Conservation (phyloP, 1,284 basidiomycete species). For the Irpex lacteus region DNA sequence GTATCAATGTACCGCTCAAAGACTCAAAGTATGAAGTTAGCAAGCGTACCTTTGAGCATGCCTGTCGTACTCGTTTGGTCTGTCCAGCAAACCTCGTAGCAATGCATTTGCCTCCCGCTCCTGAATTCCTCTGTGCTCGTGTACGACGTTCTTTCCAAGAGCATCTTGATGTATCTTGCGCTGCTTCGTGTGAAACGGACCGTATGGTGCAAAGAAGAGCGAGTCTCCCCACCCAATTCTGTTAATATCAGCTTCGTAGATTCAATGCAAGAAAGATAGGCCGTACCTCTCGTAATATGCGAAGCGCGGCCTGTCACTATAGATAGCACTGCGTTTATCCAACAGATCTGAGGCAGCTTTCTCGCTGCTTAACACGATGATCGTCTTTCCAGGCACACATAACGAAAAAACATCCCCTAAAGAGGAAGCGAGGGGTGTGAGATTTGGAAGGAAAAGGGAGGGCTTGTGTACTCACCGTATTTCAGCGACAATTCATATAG, state of each 20-base stretch:
- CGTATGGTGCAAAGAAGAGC: background rate
- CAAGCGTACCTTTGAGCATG: background rate
- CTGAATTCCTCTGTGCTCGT: background rate
- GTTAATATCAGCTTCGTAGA: background rate
- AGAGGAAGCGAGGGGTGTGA: too few relatives aligned
- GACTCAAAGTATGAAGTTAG: background rate
- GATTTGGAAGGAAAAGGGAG: background rate
- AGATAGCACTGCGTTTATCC: slow-evolving; percentile 12
- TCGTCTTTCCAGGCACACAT: background rate
- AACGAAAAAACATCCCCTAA: slow-evolving; percentile 7
- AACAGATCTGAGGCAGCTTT: slow-evolving; percentile 10
- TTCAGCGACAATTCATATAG: background rate
- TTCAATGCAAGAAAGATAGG: too few relatives aligned
- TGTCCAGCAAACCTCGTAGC: background rate
- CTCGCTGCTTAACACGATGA: slow-evolving; percentile 5
- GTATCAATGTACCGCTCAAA: background rate
- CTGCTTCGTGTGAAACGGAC: background rate
- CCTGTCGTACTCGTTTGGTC: background rate
- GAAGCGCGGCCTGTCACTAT: slow-evolving; percentile 3
- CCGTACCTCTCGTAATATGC: background rate
- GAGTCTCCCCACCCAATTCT: background rate
- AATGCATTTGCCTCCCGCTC: background rate
- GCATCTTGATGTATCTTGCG: background rate
- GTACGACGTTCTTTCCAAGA: background rate
- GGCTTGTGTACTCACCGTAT: background rate